Evolutionary conservation across 495 filamentous ascomycete genomes (phyloP).

Genomic region (Xylaria venustula): DNA sequence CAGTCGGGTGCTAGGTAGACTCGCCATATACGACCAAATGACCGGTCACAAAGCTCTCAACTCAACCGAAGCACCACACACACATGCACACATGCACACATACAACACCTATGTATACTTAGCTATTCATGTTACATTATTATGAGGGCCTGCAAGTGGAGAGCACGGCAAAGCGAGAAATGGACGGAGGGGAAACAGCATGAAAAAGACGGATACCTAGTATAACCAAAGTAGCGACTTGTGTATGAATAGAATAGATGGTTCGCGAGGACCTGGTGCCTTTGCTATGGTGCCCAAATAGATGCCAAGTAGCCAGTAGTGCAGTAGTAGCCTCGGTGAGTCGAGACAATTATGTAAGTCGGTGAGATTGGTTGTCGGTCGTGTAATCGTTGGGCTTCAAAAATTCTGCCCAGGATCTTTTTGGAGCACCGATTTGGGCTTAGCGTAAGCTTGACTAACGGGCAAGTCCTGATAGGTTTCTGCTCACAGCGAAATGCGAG

Average conservation of each 20-base stretch:
- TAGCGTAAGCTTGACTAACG: not conserved
- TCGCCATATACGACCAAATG: not conserved
- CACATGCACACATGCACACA: not conserved
- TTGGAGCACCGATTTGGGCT: not conserved
- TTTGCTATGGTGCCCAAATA: too few relatives aligned
- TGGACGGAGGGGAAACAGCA: not conserved
- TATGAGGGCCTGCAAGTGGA: not conserved
- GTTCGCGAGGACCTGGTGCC: not conserved
- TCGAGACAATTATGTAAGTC: not conserved
- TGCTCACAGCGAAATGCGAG: too few relatives aligned
- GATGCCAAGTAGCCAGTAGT: too few relatives aligned
- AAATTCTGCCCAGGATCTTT: slow-evolving; percentile 15
- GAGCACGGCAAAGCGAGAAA: not conserved
- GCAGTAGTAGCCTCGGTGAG: not conserved
- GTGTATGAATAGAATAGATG: slow-evolving; percentile 8
- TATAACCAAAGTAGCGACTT: slow-evolving; percentile 2
- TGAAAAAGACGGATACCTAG: not conserved
- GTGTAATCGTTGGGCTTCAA: not conserved
- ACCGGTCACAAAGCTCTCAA: slow-evolving; percentile 12
- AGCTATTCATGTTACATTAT: not conserved
- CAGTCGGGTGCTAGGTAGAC: not conserved
- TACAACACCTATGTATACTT: slow-evolving; percentile 11
- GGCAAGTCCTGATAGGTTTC: too few relatives aligned
- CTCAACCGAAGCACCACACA: slow-evolving; percentile 11
- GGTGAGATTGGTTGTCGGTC: too few relatives aligned